A percentile compares a stretch with the other conserved stretches of the same genome.
These are phyloP conservation scores for Microcyclosporella mali DNA, from an alignment of 2,329 filamentous ascomycete genomes.

Conservation along the genomic window DNA sequence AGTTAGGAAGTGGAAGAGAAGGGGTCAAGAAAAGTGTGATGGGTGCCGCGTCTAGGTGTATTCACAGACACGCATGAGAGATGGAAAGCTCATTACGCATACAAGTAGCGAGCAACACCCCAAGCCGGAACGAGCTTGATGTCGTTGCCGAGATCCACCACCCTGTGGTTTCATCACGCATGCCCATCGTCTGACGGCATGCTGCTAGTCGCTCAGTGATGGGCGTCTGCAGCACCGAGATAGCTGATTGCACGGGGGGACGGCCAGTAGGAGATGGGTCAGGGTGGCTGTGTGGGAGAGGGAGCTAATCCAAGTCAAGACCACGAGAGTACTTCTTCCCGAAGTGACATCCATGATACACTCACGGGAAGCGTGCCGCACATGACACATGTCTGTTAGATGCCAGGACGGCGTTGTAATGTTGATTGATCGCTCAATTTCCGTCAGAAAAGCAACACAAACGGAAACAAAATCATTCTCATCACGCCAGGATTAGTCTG, in stretches of 20 bases:
- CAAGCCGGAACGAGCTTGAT: too few relatives aligned
- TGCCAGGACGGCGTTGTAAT: not conserved
- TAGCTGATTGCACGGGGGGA: constrained; percentile 3
- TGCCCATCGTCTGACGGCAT: constrained; percentile 7
- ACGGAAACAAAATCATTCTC: constrained; percentile 7
- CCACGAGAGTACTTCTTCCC: too few relatives aligned
- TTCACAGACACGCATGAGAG: too few relatives aligned
- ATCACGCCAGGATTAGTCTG: constrained; percentile 7
- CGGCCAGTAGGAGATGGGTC: constrained; percentile 2
- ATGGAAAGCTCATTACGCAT: too few relatives aligned
- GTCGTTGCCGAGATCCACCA: not conserved
- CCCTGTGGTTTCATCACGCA: constrained; percentile 2
- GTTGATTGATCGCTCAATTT: constrained; percentile 8
- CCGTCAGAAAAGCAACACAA: constrained; percentile 6
- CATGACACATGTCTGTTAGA: too few relatives aligned
- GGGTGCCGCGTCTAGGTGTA: too few relatives aligned
- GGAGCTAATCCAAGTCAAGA: too few relatives aligned
- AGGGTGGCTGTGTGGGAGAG: constrained; percentile 5
- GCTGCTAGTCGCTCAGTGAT: not conserved
- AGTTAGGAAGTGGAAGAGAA: too few relatives aligned
- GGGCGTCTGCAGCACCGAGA: constrained; percentile 3
- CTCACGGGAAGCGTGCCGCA: too few relatives aligned
- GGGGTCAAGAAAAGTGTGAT: too few relatives aligned
- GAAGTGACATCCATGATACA: too few relatives aligned
- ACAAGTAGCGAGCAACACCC: too few relatives aligned